Conservation (phyloP, 179 eudicot genomes). For the Dionaea muscipula region DNA sequence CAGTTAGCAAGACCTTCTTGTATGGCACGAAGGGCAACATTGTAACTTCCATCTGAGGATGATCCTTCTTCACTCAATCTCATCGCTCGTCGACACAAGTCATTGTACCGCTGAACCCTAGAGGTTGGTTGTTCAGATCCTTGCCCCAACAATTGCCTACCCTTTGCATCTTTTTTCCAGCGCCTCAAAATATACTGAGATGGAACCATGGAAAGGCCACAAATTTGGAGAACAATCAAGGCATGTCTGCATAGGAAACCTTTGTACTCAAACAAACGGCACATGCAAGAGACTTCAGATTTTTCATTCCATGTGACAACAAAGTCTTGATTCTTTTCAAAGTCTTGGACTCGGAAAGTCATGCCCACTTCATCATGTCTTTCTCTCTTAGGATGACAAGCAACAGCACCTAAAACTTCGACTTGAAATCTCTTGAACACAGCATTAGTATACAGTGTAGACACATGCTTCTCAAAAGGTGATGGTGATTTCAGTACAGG, state of each 20-base stretch:
- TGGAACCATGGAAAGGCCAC: slow-evolving; percentile 35
- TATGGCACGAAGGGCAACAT: slow-evolving; percentile 26
- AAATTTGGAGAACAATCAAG: slow-evolving; percentile 39
- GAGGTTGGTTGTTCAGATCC: slow-evolving; percentile 20
- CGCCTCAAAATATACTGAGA: slow-evolving; percentile 29
- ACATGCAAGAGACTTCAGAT: slow-evolving; percentile 34
- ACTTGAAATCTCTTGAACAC: slow-evolving; percentile 15
- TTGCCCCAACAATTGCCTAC: slow-evolving; percentile 22
- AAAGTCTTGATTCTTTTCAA: slow-evolving; percentile 23
- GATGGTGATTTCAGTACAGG: slow-evolving; percentile 14
- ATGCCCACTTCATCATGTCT: slow-evolving; percentile 5
- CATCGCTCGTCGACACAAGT: slow-evolving; percentile 36
- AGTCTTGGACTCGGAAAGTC: slow-evolving; percentile 14
- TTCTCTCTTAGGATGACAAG: slow-evolving; percentile 14
- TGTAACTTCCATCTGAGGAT: slow-evolving; percentile 26
- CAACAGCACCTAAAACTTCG: slow-evolving; percentile 14
- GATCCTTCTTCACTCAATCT: slow-evolving; percentile 39
- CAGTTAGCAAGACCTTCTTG: slow-evolving; percentile 50
- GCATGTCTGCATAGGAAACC: slow-evolving; percentile 42
- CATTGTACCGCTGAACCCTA: slow-evolving; percentile 37
- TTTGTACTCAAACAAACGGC: slow-evolving; percentile 33
- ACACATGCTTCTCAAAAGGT: slow-evolving; percentile 17
- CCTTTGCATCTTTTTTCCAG: slow-evolving; percentile 41
- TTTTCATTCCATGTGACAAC: slow-evolving; percentile 36
- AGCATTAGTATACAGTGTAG: slow-evolving; percentile 12